phyloP scores from a whole-genome alignment of 768 basidiomycete genomes.

The Glaciozyma martinii region DNA sequence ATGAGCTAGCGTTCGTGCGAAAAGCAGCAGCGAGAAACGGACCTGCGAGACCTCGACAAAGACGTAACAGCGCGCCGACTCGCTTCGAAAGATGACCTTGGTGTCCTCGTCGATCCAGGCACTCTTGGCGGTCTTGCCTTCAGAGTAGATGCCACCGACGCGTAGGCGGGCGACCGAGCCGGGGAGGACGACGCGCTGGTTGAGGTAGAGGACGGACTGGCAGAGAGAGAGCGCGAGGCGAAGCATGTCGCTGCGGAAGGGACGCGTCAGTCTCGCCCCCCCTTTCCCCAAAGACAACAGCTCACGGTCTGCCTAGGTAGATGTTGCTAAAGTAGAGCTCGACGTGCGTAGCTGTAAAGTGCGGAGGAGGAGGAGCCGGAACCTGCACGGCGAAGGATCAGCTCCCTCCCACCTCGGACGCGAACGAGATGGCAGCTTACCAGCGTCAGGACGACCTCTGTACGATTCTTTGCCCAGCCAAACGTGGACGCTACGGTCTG shows the following conservation, averaged over 20 bases:
- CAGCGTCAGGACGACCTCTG: constrained; percentile 63
- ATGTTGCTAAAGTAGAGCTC: constrained; percentile 82
- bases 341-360: constrained; percentile 62
- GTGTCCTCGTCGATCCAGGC: constrained; percentile 73
- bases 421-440: constrained; percentile 38
- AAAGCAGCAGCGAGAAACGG: too few relatives aligned
- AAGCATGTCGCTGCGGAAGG: constrained; percentile 99
- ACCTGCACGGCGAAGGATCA: constrained; percentile 11
- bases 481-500: constrained; percentile 64
- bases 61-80: constrained; percentile 83
- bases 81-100: constrained; percentile 76
- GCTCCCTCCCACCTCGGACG: not conserved
- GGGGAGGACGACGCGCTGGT: constrained; percentile 77
- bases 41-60: constrained; percentile 86
- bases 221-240: constrained; percentile 71
- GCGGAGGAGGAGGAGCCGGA: constrained; percentile 28
- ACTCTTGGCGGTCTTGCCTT: constrained; percentile 40
- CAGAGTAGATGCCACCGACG: constrained; percentile 63
- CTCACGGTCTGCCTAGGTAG: constrained; percentile 61
- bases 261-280: too few relatives aligned
- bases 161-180: constrained; percentile 67
- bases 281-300: too few relatives aligned
- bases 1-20: not conserved
- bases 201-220: constrained; percentile 68
- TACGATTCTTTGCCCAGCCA: constrained; percentile 55